phyloP scores from a whole-genome alignment of 176 grass and related monocot genomes.

The Metroxylon sagu region DNA sequence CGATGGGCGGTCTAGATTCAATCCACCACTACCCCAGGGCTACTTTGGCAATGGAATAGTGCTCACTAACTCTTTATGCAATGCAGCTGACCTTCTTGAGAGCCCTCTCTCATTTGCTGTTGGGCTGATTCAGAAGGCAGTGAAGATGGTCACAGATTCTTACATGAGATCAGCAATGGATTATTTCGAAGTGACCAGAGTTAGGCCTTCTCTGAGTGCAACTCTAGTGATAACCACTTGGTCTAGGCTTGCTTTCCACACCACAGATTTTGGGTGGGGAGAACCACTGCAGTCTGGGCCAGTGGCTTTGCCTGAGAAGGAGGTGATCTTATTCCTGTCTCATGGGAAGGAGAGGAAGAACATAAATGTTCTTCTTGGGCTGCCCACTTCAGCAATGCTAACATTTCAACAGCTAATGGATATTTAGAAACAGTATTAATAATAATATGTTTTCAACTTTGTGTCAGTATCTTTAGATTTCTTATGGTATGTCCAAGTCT shows the following conservation, averaged over 20 bases:
- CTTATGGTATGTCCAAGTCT: too few species aligned
- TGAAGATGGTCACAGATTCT: conserved; percentile 28
- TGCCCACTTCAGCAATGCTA: conserved; percentile 51
- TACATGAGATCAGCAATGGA: conserved; percentile 72
- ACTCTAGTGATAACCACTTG: conserved; percentile 70
- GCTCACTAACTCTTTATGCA: conserved; percentile 45
- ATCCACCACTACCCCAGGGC: conserved; percentile 43
- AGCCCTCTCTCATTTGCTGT: conserved; percentile 15
- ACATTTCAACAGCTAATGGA: conserved; percentile 46
- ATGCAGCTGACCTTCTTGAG: conserved; percentile 39
- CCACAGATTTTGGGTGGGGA: conserved; percentile 68
- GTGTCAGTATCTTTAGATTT: too few species aligned
- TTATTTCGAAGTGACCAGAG: conserved; percentile 61
- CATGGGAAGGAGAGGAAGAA: conserved; percentile 42
- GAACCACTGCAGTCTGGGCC: conserved; percentile 48
- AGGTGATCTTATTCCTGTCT: conserved; percentile 72
- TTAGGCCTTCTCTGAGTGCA: conserved; percentile 52
- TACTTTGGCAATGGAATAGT: conserved; percentile 80
- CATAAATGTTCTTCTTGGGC: conserved; percentile 63
- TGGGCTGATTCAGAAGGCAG: conserved; percentile 41
- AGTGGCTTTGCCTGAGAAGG: conserved; percentile 61
- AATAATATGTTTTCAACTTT: too few species aligned
- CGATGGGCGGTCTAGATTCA: conserved; percentile 45
- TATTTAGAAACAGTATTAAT: conserved; percentile 6
- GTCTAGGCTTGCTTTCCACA: conserved; percentile 60